Percentiles rank a stretch among this genome's conserved stretches.
Evolutionary conservation across 1,284 basidiomycete species (phyloP).

Genomic region (Flammula alnicola): DNA sequence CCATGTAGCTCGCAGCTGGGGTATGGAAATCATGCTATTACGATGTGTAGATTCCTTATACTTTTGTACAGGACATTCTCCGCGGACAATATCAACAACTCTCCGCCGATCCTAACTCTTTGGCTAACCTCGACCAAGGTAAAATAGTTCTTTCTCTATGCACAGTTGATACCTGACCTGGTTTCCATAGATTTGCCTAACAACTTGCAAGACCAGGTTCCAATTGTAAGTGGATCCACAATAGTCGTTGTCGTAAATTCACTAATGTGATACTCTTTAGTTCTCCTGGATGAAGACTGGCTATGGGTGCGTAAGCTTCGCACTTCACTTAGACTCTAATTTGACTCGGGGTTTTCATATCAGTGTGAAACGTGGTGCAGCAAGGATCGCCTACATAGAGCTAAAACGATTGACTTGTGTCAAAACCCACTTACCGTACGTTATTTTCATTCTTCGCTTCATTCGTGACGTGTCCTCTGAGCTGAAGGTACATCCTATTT

Average conservation of each 20-base stretch:
- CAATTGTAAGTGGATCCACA: slow-evolving; percentile 67
- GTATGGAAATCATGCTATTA: slow-evolving; percentile 40
- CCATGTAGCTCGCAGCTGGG: slow-evolving; percentile 72
- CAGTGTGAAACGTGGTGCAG: slow-evolving; percentile 91
- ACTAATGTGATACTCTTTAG: slow-evolving; percentile 40
- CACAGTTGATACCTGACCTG: neutral
- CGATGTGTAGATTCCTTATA: slow-evolving; percentile 1
- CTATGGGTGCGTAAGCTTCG: slow-evolving; percentile 70
- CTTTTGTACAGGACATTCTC: slow-evolving; percentile 72
- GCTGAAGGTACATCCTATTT: slow-evolving; percentile 1
- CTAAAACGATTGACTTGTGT: slow-evolving; percentile 92
- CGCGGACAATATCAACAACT: slow-evolving; percentile 92
- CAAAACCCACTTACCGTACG: slow-evolving; percentile 89
- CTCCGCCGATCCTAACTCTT: slow-evolving; percentile 90
- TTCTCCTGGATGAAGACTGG: slow-evolving; percentile 91
- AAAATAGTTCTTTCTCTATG: neutral
- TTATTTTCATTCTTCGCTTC: slow-evolving; percentile 18
- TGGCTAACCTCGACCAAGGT: slow-evolving; percentile 97
- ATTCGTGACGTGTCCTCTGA: neutral
- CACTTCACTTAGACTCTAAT: neutral
- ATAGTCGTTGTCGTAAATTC: neutral
- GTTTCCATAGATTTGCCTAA: slow-evolving; percentile 81
- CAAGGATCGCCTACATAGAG: slow-evolving; percentile 78
- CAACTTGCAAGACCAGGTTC: slow-evolving; percentile 85
- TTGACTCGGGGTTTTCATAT: slow-evolving; percentile 2